phyloP scores from a whole-genome alignment of 2,329 filamentous ascomycete species.

The Aspergillus texensis region DNA sequence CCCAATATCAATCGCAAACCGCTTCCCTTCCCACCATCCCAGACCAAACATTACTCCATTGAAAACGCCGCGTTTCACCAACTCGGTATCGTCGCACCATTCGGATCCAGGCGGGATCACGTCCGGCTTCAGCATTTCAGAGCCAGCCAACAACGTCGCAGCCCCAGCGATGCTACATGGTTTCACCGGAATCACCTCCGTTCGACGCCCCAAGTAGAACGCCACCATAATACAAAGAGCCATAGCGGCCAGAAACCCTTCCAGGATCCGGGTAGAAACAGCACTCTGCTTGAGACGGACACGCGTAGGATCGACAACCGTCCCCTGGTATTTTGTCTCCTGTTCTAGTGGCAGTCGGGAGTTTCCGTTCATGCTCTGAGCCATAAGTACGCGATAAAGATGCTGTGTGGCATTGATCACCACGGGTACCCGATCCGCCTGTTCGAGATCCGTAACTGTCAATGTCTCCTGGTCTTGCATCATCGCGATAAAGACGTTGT shows the following conservation, averaged over 20 bases:
- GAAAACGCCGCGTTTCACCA: constrained; percentile 15
- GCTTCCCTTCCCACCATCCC: constrained; percentile 16
- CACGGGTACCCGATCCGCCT: background rate
- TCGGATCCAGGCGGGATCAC: constrained; percentile 21
- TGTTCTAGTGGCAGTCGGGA: constrained; percentile 1
- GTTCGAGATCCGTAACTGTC: background rate
- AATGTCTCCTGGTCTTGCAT: constrained; percentile 7
- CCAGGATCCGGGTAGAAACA: constrained; percentile 24
- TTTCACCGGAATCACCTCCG: constrained; percentile 27
- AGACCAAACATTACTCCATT: constrained; percentile 12
- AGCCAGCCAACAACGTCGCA: constrained; percentile 26
- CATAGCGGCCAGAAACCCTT: constrained; percentile 24
- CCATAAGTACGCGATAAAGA: constrained; percentile 16
- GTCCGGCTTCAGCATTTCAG: constrained; percentile 16
- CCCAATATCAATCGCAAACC: constrained; percentile 2
- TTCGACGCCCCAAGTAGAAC: constrained; percentile 17
- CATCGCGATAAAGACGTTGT: constrained; percentile 9
- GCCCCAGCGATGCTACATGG: constrained; percentile 31
- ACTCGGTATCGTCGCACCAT: constrained; percentile 20
- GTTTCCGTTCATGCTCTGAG: constrained; percentile 11
- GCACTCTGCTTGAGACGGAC: constrained; percentile 24
- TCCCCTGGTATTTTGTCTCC: constrained; percentile 4
- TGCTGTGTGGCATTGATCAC: constrained; percentile 14
- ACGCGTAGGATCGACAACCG: constrained; percentile 7
- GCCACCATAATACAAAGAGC: constrained; percentile 20